These are phyloP conservation scores for Aspergillus sparsus DNA, from an alignment of 495 filamentous ascomycete genomes.

Conservation along the genomic window DNA sequence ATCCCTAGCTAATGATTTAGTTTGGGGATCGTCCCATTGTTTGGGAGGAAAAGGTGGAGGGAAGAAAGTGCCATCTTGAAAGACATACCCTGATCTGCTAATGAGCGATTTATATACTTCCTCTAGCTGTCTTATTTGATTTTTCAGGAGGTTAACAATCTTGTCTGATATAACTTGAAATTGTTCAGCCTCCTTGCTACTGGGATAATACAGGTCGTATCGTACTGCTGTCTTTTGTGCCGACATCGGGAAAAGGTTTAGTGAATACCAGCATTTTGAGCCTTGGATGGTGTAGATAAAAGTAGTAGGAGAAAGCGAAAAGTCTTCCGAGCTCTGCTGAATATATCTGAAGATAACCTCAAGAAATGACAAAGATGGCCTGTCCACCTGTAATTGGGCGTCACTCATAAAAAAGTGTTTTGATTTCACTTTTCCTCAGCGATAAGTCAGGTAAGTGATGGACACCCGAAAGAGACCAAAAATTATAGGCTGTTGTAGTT, in stretches of 20 bases:
- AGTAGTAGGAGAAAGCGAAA: slow-evolving; percentile 23
- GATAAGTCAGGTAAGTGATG: not conserved
- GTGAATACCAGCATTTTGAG: slow-evolving; percentile 20
- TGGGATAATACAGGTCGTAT: slow-evolving; percentile 25
- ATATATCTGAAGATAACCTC: not conserved
- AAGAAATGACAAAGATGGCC: not conserved
- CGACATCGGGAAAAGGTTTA: slow-evolving; percentile 25
- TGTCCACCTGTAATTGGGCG: not conserved
- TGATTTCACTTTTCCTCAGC: not conserved
- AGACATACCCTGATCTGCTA: not conserved
- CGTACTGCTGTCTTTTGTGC: slow-evolving; percentile 24
- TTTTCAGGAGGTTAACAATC: slow-evolving; percentile 5
- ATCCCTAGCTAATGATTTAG: not conserved
- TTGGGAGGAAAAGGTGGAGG: too few relatives aligned
- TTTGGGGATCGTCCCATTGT: not conserved
- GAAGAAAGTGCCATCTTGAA: not conserved
- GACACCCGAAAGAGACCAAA: not conserved
- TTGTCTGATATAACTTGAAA: not conserved
- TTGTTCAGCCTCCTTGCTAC: not conserved
- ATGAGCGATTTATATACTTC: slow-evolving; percentile 11
- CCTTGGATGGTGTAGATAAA: slow-evolving; percentile 20
- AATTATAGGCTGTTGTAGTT: not conserved
- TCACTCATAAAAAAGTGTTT: slow-evolving; percentile 7
- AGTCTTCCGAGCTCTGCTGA: slow-evolving; percentile 1
- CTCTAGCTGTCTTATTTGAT: slow-evolving; percentile 15